Evolutionary conservation across 1,284 basidiomycete species (phyloP).

Genomic region (Pseudozyma pruni): DNA sequence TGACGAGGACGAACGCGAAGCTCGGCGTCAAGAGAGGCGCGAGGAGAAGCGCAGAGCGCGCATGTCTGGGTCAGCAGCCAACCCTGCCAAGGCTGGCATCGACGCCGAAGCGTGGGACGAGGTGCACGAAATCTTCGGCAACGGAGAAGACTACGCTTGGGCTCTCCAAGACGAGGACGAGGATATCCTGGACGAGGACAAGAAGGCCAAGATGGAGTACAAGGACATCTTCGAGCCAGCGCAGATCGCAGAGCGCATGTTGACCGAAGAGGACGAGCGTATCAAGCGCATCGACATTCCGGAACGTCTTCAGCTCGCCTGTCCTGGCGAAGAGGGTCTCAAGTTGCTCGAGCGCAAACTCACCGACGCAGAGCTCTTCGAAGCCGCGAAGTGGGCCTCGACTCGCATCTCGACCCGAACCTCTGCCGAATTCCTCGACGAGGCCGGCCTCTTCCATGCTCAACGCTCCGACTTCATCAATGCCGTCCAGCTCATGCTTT

Average conservation of each 20-base stretch:
- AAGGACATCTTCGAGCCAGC: conserved; percentile 98
- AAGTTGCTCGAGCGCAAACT: conserved; percentile 76
- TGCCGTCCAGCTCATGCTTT: conserved; percentile 82
- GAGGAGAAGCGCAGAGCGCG: conserved; percentile 69
- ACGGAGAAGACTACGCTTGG: conserved; percentile 96
- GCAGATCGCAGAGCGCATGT: conserved; percentile 87
- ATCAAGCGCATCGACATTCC: conserved; percentile 92
- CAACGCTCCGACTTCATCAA: conserved; percentile 79
- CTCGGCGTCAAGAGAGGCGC: conserved; percentile 75
- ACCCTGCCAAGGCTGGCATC: conserved; percentile 52
- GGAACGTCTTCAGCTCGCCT: conserved; percentile 93
- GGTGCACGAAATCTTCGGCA: conserved; percentile 95
- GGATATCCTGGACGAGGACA: conserved; percentile 49
- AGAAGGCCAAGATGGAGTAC: conserved; percentile 75
- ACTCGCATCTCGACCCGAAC: conserved; percentile 77
- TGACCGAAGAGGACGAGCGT: conserved; percentile 90
- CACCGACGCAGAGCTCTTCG: conserved; percentile 78
- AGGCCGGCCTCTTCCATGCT: conserved; percentile 73
- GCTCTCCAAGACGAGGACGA: conserved; percentile 76
- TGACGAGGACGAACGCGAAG: conserved; percentile 74
- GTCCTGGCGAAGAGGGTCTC: conserved; percentile 70
- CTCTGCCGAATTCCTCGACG: conserved; percentile 73
- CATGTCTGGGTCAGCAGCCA: conserved; percentile 75
- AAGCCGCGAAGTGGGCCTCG: conserved; percentile 89
- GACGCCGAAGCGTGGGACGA: conserved; percentile 88